These are phyloP conservation scores for Clavariopsis aquatica DNA, from an alignment of 495 filamentous ascomycete species.

Conservation along the genomic window DNA sequence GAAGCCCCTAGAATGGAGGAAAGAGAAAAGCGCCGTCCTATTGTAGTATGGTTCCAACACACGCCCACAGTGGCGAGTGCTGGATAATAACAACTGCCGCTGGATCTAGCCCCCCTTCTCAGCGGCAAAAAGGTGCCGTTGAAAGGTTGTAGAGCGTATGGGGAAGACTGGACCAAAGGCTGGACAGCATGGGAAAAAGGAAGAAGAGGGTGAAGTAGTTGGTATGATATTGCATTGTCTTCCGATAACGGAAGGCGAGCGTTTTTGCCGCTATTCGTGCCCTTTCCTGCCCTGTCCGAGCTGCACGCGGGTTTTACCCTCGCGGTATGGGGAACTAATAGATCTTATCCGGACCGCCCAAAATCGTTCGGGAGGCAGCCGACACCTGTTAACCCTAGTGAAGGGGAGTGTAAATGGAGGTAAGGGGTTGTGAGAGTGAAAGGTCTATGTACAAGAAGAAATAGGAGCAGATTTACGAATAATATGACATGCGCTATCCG, in stretches of 20 bases:
- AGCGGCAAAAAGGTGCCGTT: too few relatives aligned
- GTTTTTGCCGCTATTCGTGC: too few relatives aligned
- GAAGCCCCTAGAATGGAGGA: not conserved
- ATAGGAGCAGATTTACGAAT: conserved; percentile 1
- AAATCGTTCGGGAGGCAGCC: conserved; percentile 2
- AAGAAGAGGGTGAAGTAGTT: not conserved
- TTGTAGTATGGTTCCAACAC: not conserved
- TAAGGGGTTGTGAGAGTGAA: too few relatives aligned
- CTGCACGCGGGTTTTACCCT: conserved; percentile 4
- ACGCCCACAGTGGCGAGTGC: conserved; percentile 1
- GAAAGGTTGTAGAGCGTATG: not conserved
- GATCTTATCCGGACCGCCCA: conserved; percentile 12
- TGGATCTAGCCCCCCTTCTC: conserved; percentile 5
- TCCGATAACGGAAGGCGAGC: not conserved
- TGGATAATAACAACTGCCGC: conserved; percentile 17
- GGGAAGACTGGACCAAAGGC: not conserved
- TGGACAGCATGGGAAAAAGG: not conserved
- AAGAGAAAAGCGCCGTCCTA: not conserved
- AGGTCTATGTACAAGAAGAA: conserved; percentile 16
- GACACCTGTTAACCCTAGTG: conserved; percentile 25
- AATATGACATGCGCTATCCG: not conserved
- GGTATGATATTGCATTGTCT: conserved; percentile 9
- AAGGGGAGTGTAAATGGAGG: too few relatives aligned
- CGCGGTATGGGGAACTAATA: not conserved
- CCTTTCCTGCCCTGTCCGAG: not conserved